Evolutionary conservation across 441 rosid species (phyloP), one percentile per base, ranked within the genome.

Genomic region (Melastoma candidum): DNA sequence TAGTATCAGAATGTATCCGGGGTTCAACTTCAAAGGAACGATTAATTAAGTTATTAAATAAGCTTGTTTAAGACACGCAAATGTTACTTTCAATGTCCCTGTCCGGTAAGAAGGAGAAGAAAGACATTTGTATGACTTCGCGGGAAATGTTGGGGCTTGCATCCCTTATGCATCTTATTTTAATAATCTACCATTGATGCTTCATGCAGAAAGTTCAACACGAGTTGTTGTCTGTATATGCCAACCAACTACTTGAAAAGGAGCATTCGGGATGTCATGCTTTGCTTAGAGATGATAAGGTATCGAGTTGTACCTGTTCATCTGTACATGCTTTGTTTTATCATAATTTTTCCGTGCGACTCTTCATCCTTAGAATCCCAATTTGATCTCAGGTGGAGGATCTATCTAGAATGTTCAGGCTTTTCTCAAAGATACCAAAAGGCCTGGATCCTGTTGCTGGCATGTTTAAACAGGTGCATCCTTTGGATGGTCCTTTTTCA

Each of bases 231-330:
- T 93, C 81, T 2, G 71, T 71, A 12, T 68, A 70, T 71, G 85
- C 83, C 47, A 77, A 53, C 58, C 80, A 77, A 62, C 68, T 93
- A 57, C 72, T 93, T 61, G 97, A 86, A 54, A 93, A 86, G 66
- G 99, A 93, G 79, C 74, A 83, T 67, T 93, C 97, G n/a, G 99
- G 99, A 58, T 90, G 89, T 56, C 90, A 66, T 46, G 82, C 90
- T 3, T 78, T 89, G 83, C 86, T 93, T 51, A 71, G 80, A 73
- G 95, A 89, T 61, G 90, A 89, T 63, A 93, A 89, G 90, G 98
- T 92, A 53, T 24, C 14, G 36, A 45, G 41, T 49, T 7, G 14
- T 61, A 51, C 57, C 27, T 13, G 3, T 24, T 27, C 43, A 14
- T 56, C 60, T 59, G 12, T 12, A 59, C 39, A 9, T 49, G 36